These are phyloP conservation scores for Aspergillus cejpii DNA, from an alignment of 2,329 filamentous ascomycete genomes.

Conservation along the genomic window DNA sequence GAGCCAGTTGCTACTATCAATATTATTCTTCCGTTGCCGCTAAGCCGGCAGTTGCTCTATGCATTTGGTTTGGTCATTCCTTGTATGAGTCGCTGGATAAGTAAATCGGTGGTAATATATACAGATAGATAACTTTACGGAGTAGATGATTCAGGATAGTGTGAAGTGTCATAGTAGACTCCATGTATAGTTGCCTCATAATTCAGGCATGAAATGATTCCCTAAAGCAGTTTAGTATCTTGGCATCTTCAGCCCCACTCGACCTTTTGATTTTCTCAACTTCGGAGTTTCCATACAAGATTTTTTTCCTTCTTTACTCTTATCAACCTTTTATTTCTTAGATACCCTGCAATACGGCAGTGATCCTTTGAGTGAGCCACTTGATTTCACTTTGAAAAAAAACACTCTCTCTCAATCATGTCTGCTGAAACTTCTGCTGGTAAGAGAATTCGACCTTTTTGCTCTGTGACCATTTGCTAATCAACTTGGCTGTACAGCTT, in stretches of 20 bases:
- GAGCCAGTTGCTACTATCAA: conserved; percentile 19
- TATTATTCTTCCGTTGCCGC: conserved; percentile 19
- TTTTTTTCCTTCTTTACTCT: conserved; percentile 1
- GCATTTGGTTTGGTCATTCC: background rate
- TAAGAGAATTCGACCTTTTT: conserved; percentile 10
- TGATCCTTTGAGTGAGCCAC: conserved; percentile 38
- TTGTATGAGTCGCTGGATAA: no score
- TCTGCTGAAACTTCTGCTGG: conserved; percentile 29
- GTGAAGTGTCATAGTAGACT: no score
- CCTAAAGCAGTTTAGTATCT: no score
- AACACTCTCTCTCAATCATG: conserved; percentile 21
- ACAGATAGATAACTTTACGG: no score
- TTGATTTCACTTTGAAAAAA: conserved; percentile 19
- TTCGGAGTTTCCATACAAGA: conserved; percentile 3
- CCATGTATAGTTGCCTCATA: background rate
- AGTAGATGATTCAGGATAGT: no score
- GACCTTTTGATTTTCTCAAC: conserved; percentile 1
- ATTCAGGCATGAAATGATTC: background rate
- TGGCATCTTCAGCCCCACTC: no score
- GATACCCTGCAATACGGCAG: conserved; percentile 22
- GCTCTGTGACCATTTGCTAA: conserved; percentile 6
- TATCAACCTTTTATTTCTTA: conserved; percentile 3
- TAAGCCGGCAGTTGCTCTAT: conserved; percentile 12
- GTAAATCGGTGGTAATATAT: no score
- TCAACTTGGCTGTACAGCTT: conserved; percentile 42